Percentiles rank a stretch among this genome's conserved stretches.
phyloP scores from a whole-genome alignment of 2,329 filamentous ascomycete genomes.

The Colletotrichum sp. region DNA sequence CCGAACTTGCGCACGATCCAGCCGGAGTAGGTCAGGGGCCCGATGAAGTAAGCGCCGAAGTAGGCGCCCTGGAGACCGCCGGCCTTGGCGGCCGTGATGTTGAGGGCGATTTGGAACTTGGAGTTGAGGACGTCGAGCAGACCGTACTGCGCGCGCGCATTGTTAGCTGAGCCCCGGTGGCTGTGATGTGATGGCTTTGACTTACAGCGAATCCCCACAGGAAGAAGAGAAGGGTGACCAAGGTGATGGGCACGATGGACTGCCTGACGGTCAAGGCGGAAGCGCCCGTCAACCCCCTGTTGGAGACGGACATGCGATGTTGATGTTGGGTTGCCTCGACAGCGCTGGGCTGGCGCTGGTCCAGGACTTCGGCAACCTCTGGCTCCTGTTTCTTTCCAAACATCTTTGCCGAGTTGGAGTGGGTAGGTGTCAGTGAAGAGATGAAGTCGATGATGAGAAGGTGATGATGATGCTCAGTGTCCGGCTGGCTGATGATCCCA shows the following conservation, averaged over 20 bases:
- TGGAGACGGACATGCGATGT: conserved; percentile 23
- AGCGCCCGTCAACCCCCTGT: conserved; percentile 26
- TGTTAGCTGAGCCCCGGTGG: not conserved
- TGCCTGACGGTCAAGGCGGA: conserved; percentile 63
- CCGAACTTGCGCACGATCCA: conserved; percentile 69
- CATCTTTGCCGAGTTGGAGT: conserved; percentile 14
- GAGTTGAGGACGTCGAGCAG: conserved; percentile 48
- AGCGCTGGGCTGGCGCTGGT: conserved; percentile 23
- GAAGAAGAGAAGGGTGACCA: conserved; percentile 59
- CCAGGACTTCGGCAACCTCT: conserved; percentile 21
- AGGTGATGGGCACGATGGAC: conserved; percentile 68
- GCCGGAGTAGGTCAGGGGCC: conserved; percentile 40
- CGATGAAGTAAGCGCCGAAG: conserved; percentile 51
- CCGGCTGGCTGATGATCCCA: not conserved
- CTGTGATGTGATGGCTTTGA: not conserved
- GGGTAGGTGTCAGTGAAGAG: not conserved
- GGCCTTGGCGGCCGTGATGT: conserved; percentile 48
- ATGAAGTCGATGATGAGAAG: not conserved
- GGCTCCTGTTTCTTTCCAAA: conserved; percentile 26
- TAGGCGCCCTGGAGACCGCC: conserved; percentile 56
- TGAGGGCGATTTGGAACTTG: conserved; percentile 52
- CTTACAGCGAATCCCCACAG: conserved; percentile 53
- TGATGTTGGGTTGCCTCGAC: conserved; percentile 21
- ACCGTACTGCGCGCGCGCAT: conserved; percentile 1
- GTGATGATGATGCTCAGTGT: not conserved